Evolutionary conservation across 352 stramenopile species (phyloP).

Genomic region (Blastocystis hominis): DNA sequence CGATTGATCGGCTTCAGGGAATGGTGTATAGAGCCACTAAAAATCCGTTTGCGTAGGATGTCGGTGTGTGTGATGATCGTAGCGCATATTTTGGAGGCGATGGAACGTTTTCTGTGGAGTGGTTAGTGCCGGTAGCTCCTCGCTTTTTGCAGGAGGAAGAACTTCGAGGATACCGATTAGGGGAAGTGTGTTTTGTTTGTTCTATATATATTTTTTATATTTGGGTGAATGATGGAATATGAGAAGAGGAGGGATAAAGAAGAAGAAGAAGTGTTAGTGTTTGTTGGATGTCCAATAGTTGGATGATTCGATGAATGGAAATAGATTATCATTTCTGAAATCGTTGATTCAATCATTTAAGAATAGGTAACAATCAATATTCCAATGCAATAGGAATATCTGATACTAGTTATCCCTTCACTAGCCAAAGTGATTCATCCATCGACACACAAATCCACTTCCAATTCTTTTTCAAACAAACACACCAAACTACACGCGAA

Average conservation of each 20-base stretch:
- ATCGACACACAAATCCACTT: background rate
- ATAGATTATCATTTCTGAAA: background rate
- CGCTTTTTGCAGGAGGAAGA: background rate
- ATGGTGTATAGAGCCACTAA: background rate
- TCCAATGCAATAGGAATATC: background rate
- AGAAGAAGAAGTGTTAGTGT: background rate
- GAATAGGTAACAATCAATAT: background rate
- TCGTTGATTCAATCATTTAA: background rate
- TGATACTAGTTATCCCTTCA: background rate
- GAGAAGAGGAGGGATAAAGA: too few relatives aligned
- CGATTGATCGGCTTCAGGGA: slow-evolving; percentile 32
- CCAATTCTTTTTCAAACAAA: background rate
- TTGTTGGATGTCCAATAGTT: background rate
- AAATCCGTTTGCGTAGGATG: background rate
- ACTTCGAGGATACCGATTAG: background rate
- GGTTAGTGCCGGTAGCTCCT: slow-evolving; percentile 1
- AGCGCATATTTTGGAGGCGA: slow-evolving; percentile 16
- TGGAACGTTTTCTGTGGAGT: background rate
- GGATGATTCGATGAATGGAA: background rate
- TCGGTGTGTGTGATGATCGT: background rate
- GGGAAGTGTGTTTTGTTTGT: background rate
- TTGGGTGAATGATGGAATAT: too few relatives aligned
- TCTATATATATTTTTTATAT: background rate
- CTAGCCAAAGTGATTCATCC: background rate
- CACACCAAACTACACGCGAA: background rate